Conservation (phyloP, 1,284 basidiomycete species). For the Hemileia vastatrix region DNA sequence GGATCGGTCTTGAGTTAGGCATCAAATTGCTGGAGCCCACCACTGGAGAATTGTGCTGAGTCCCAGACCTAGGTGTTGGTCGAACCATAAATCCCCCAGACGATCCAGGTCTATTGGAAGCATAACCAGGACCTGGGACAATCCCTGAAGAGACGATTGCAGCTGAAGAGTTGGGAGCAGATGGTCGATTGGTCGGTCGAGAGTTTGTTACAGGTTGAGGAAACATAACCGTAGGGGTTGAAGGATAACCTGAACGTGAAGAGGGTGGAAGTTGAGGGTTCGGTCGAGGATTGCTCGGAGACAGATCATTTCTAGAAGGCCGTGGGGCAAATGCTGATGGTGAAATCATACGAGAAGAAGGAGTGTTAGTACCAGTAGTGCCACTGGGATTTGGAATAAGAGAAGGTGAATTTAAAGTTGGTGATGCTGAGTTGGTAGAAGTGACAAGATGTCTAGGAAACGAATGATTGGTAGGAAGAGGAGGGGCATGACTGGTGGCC, state of each 20-base stretch:
- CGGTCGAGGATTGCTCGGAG: background rate
- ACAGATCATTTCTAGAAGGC: background rate
- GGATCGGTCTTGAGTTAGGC: no score
- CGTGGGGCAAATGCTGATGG: background rate
- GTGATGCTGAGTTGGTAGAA: background rate
- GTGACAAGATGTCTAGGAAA: constrained; percentile 1
- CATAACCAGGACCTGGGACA: constrained; percentile 10
- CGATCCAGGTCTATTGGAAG: background rate
- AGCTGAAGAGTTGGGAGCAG: no score
- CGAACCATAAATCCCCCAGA: constrained; percentile 4
- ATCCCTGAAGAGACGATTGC: background rate
- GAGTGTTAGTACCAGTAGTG: no score
- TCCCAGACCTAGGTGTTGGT: constrained; percentile 1
- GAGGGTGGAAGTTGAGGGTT: background rate
- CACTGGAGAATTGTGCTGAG: no score
- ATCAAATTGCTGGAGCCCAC: no score
- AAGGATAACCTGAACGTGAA: constrained; percentile 4
- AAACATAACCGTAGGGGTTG: constrained; percentile 12
- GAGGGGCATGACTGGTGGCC: constrained; percentile 2
- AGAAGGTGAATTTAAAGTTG: no score
- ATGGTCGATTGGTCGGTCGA: no score
- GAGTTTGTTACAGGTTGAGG: constrained; percentile 14
- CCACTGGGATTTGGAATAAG: no score
- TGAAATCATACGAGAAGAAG: constrained; percentile 10
- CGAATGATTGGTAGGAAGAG: constrained; percentile 8